Percentiles rank a stretch among this genome's conserved stretches.
phyloP scores from a whole-genome alignment of 1,284 basidiomycete species.

The Moesziomyces sp. region DNA sequence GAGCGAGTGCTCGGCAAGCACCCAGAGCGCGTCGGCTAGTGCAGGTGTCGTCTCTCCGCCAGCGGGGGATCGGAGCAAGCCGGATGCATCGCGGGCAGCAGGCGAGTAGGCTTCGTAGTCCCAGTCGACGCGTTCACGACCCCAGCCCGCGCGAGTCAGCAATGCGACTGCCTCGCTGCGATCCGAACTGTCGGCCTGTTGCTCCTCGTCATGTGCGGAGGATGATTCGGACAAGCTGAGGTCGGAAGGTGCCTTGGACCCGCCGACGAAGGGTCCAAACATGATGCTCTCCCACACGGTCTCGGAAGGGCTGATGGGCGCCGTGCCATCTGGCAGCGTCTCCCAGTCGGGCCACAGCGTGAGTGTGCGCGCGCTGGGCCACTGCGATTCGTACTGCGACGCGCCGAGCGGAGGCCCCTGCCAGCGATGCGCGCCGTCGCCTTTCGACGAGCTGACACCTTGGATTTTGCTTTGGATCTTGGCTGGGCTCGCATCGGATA shows the following conservation, averaged over 20 bases:
- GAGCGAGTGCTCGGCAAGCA: constrained; percentile 61
- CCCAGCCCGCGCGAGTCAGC: constrained; percentile 52
- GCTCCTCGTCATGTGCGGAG: constrained; percentile 1
- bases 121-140: constrained; percentile 24
- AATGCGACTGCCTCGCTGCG: constrained; percentile 25
- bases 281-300: constrained; percentile 48
- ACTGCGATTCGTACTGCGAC: constrained; percentile 30
- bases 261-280: constrained; percentile 51
- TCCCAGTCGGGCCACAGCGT: constrained; percentile 62
- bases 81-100: constrained; percentile 17
- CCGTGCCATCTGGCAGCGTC: constrained; percentile 19
- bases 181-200: constrained; percentile 5
- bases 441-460: constrained; percentile 6
- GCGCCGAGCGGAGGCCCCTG: constrained; percentile 36
- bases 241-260: constrained; percentile 6
- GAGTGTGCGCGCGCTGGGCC: constrained; percentile 35
- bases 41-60: constrained; percentile 5
- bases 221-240: constrained; percentile 1
- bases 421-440: constrained; percentile 29
- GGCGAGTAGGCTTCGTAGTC: constrained; percentile 32
- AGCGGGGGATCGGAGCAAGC: constrained; percentile 8
- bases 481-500: constrained; percentile 6
- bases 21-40: constrained; percentile 63
- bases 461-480: constrained; percentile 1
- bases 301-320: constrained; percentile 25